Evolutionary conservation across 2,329 filamentous ascomycete species (phyloP).

Genomic region (Aspergillus pseudoviridinutans): DNA sequence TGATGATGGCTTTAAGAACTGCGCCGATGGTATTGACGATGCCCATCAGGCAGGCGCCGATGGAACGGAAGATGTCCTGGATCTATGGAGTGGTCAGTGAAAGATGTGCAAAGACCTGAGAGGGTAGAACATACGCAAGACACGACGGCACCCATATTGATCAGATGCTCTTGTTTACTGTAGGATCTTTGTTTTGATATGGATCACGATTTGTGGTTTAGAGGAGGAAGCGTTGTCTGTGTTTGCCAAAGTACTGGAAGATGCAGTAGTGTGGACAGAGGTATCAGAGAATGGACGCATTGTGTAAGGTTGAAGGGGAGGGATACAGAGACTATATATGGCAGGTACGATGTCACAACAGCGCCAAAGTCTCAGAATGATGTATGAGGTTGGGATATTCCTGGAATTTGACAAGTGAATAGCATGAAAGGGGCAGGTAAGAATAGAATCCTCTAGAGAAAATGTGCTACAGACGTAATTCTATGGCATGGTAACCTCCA

Average conservation of each 20-base stretch:
- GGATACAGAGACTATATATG: slow-evolving; percentile 5
- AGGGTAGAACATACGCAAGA: slow-evolving; percentile 68
- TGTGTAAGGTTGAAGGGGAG: slow-evolving; percentile 3
- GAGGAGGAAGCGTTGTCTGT: slow-evolving; percentile 1
- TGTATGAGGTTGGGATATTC: background rate
- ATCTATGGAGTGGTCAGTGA: slow-evolving; percentile 43
- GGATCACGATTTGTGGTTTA: slow-evolving; percentile 14
- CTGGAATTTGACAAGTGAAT: background rate
- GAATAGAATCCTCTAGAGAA: background rate
- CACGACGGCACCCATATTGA: slow-evolving; percentile 75
- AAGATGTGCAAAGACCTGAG: background rate
- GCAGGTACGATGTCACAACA: background rate
- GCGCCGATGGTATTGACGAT: slow-evolving; percentile 63
- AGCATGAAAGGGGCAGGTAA: background rate
- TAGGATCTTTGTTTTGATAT: slow-evolving; percentile 3
- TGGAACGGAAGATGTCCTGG: slow-evolving; percentile 56
- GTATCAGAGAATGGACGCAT: slow-evolving; percentile 29
- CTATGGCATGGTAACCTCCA: background rate
- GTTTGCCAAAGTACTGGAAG: slow-evolving; percentile 21
- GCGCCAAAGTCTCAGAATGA: background rate
- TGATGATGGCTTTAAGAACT: slow-evolving; percentile 64
- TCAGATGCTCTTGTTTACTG: slow-evolving; percentile 9
- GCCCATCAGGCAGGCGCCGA: slow-evolving; percentile 64
- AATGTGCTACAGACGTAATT: background rate
- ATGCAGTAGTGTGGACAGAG: slow-evolving; percentile 25